Evolutionary conservation across 176 grass and related monocot species (phyloP).

Genomic region (Thalia dealbata): DNA sequence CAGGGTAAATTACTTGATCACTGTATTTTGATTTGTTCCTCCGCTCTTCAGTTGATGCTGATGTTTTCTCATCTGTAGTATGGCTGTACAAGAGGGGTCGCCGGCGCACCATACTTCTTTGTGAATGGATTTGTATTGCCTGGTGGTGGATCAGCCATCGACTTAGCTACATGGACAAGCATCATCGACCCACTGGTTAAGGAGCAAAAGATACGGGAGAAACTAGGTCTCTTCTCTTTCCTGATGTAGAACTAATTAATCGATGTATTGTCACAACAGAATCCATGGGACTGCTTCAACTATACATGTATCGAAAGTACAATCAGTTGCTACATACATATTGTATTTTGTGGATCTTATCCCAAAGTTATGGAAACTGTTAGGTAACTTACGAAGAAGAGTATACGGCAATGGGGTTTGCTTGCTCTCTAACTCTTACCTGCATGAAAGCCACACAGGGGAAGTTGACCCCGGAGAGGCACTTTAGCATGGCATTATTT

Average conservation of each 20-base stretch:
- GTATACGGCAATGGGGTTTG: too few relatives aligned
- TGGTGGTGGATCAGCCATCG: constrained; percentile 55
- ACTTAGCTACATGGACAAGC: constrained; percentile 45
- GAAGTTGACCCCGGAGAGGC: too few relatives aligned
- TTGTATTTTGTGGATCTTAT: too few relatives aligned
- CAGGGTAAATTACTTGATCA: constrained; percentile 30
- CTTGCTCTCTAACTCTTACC: background rate
- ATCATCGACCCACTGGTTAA: constrained; percentile 49
- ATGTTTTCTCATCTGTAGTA: constrained; percentile 33
- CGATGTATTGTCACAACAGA: too few relatives aligned
- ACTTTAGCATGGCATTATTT: too few relatives aligned
- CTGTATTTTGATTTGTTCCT: background rate
- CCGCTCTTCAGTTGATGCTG: background rate
- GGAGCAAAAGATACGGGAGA: constrained; percentile 7
- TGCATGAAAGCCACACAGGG: too few relatives aligned
- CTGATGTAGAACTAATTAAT: background rate
- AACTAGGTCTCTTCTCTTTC: background rate
- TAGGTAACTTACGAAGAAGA: too few relatives aligned
- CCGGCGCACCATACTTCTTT: constrained; percentile 71
- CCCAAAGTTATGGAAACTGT: too few relatives aligned
- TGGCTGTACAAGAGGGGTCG: constrained; percentile 71
- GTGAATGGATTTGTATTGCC: constrained; percentile 83
- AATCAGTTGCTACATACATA: background rate
- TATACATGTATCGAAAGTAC: background rate
- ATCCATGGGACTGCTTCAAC: too few relatives aligned